Conservation (phyloP, 2,329 filamentous ascomycete genomes). For the Hymenoscyphus occultus region DNA sequence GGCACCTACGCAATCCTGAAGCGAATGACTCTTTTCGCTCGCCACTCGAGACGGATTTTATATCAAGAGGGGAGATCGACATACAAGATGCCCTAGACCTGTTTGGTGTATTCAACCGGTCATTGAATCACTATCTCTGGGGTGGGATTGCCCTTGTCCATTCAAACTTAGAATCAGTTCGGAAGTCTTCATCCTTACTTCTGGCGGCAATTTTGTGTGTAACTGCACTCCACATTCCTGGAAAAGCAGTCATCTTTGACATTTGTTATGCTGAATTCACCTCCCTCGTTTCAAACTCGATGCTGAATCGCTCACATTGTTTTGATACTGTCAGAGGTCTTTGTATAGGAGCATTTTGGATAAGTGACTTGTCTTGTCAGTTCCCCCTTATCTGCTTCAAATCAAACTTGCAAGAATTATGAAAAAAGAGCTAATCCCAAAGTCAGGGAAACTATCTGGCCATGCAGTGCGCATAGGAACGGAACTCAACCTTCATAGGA, state of each 20-base stretch:
- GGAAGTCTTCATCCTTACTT: slow-evolving; percentile 54
- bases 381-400: background rate
- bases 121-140: slow-evolving; percentile 51
- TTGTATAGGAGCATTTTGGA: slow-evolving; percentile 61
- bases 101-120: slow-evolving; percentile 45
- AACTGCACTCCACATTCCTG: slow-evolving; percentile 56
- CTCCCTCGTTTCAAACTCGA: slow-evolving; percentile 52
- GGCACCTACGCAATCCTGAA: slow-evolving; percentile 40
- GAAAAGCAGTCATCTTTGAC: slow-evolving; percentile 50
- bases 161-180: slow-evolving; percentile 47
- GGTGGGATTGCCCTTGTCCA: slow-evolving; percentile 51
- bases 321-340: slow-evolving; percentile 58
- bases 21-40: slow-evolving; percentile 19
- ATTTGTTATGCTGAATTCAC: slow-evolving; percentile 57
- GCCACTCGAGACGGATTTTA: slow-evolving; percentile 46
- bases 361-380: slow-evolving; percentile 49
- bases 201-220: slow-evolving; percentile 57
- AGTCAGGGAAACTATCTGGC: slow-evolving; percentile 53
- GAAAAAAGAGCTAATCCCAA: background rate
- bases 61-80: slow-evolving; percentile 46
- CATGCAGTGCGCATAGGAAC: slow-evolving; percentile 57
- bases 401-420: background rate
- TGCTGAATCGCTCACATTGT: slow-evolving; percentile 56
- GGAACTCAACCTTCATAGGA: slow-evolving; percentile 54
- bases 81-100: slow-evolving; percentile 48